Base-by-base conservation (phyloP, 495 filamentous ascomycete genomes). In the Xylaria nigripes region DNA sequence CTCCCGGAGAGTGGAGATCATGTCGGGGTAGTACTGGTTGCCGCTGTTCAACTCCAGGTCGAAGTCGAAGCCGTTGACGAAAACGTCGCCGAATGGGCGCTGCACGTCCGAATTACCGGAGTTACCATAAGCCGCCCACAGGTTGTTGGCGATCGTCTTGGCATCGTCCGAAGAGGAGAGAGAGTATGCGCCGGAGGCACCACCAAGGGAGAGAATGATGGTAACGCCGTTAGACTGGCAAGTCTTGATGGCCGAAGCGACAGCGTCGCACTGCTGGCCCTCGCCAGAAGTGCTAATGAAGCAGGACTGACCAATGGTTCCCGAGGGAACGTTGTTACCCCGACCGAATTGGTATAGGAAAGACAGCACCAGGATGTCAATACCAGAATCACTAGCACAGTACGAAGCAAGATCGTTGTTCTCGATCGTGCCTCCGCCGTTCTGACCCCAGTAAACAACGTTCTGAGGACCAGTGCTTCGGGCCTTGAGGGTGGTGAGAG, bases 1-100 rank as follows among this genome's bases (percentile, higher is more conserved):
- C 9, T 59, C 54, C n/a, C 78, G 77, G 13, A 84, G 72, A 2
- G 57, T 59, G 4, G 64, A 56, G 49, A 79, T 72, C 52, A 80
- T 70, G 46, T 53, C 44, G 0, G 75, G 8, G 65, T 68, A 36
- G 65, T 69, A 69, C 68, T 80, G 64, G 73, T 63, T 66, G 15
- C 63, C 68, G 13, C 58, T 58, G 43, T 67, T 57, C 42, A 56
- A 38, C 60, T 79, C 75, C 48, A 84, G 78, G 57, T 78, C 77
- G 36, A 81, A 70, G 56, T 85, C 82, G 67, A 82, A 84, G 21
- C 82, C 82, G 57, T 85, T 79, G 49, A 84, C 59, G 16, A 68
- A 60, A 19, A 71, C 68, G 13, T 66, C 52, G 15, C 80, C 80
- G 48, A 83, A 76, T 6, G 79, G 80, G 38, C 80, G 58, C 21